These are phyloP conservation scores for Ustilago nuda DNA, from an alignment of 1,284 basidiomycete species.

Conservation along the genomic window DNA sequence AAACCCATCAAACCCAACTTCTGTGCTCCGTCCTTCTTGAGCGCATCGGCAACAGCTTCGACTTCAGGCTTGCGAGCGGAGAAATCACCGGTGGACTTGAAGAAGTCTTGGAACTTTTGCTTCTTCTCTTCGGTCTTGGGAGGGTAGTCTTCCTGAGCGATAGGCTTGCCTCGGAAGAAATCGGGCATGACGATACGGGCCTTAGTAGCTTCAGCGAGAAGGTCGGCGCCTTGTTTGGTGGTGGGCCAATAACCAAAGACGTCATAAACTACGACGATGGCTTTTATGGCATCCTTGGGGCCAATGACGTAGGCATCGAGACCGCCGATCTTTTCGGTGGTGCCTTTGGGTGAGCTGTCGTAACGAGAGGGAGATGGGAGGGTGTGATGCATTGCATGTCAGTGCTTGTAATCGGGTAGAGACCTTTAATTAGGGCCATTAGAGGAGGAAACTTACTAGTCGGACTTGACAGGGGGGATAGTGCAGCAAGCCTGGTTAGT, in stretches of 20 bases:
- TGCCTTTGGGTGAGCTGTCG: conserved; percentile 70
- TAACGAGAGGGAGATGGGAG: not conserved
- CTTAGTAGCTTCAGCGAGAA: conserved; percentile 72
- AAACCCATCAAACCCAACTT: conserved; percentile 72
- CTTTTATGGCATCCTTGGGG: conserved; percentile 72
- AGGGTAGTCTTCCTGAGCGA: conserved; percentile 73
- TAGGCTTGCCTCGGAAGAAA: conserved; percentile 75
- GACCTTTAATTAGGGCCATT: too few relatives aligned
- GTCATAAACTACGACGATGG: conserved; percentile 76
- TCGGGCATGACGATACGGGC: conserved; percentile 76
- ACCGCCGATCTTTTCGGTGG: conserved; percentile 58
- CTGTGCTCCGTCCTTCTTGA: conserved; percentile 73
- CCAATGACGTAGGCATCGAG: conserved; percentile 58
- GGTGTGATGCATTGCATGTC: not conserved
- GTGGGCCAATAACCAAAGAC: conserved; percentile 75
- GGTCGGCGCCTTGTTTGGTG: conserved; percentile 73
- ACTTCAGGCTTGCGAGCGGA: conserved; percentile 73
- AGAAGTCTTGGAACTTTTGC: conserved; percentile 72
- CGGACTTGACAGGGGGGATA: conserved; percentile 71
- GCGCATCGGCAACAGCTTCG: conserved; percentile 71
- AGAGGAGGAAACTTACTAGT: conserved; percentile 64
- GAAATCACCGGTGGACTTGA: conserved; percentile 54
- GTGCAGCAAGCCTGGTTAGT: conserved; percentile 71
- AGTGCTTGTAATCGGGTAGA: not conserved
- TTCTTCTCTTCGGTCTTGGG: conserved; percentile 71